A percentile compares a stretch with the other conserved stretches of the same genome.
Conservation (phyloP, 352 stramenopile species). For the Phytophthora citricola region DNA sequence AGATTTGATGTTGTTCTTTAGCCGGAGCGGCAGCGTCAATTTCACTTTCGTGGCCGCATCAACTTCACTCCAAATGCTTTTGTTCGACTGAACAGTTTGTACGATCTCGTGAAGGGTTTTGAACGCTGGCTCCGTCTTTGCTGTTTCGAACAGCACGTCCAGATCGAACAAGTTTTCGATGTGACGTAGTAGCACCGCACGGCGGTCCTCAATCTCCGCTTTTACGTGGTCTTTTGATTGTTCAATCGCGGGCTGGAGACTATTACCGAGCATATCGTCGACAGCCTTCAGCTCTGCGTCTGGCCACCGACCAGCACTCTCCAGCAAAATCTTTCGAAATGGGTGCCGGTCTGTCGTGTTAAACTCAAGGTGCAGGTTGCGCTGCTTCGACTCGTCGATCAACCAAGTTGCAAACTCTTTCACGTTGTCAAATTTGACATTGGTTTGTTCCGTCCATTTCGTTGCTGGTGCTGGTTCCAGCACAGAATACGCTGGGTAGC, state of each 20-base stretch:
- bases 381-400: conserved; percentile 12
- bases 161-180: conserved; percentile 42
- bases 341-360: background rate
- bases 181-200: conserved; percentile 16
- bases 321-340: conserved; percentile 16
- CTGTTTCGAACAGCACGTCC: conserved; percentile 30
- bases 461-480: conserved; percentile 37
- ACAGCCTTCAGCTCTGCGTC: conserved; percentile 31
- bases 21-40: conserved; percentile 28
- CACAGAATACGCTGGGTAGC: conserved; percentile 38
- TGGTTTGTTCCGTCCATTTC: conserved; percentile 10
- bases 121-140: conserved; percentile 20
- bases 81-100: conserved; percentile 19
- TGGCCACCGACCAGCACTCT: conserved; percentile 29
- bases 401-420: conserved; percentile 39
- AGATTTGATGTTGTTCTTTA: conserved; percentile 40
- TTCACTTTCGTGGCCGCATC: conserved; percentile 14
- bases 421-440: conserved; percentile 17
- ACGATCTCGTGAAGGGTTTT: conserved; percentile 15
- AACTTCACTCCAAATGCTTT: conserved; percentile 28
- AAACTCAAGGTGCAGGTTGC: conserved; percentile 29
- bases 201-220: conserved; percentile 31
- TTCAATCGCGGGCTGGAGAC: conserved; percentile 16
- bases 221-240: conserved; percentile 30
- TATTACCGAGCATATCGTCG: conserved; percentile 30